Percentiles rank a stretch among this genome's conserved stretches.
Evolutionary conservation across 2,329 filamentous ascomycete genomes (phyloP).

Genomic region (Microdochium bolleyi): DNA sequence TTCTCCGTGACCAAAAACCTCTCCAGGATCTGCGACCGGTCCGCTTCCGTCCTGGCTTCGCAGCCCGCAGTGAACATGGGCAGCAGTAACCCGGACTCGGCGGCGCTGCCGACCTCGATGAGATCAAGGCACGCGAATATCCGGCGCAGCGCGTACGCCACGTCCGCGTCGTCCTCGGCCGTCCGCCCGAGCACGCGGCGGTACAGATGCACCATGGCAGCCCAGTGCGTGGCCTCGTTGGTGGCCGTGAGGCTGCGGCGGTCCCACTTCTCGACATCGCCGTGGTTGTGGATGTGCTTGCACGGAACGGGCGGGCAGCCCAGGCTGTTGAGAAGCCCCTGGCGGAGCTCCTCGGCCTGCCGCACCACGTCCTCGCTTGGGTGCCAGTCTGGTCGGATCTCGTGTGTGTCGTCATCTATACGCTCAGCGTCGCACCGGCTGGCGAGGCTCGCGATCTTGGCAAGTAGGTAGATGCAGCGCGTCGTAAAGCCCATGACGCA

Average conservation of each 20-base stretch:
- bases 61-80: conserved; percentile 80
- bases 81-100: conserved; percentile 69
- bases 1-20: conserved; percentile 57
- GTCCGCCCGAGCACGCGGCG: conserved; percentile 62
- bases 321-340: conserved; percentile 52
- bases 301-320: conserved; percentile 30
- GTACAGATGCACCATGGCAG: conserved; percentile 67
- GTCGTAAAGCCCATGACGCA: conserved; percentile 76
- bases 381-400: conserved; percentile 46
- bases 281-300: conserved; percentile 36
- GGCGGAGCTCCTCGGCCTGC: conserved; percentile 51
- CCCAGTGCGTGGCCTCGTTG: conserved; percentile 74
- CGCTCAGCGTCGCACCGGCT: conserved; percentile 60
- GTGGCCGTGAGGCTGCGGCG: conserved; percentile 59
- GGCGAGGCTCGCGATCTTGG: conserved; percentile 64
- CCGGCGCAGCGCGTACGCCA: conserved; percentile 54
- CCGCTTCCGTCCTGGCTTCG: conserved; percentile 50
- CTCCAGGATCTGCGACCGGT: conserved; percentile 54
- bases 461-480: conserved; percentile 61
- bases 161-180: conserved; percentile 41
- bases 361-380: conserved; percentile 45
- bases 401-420: conserved; percentile 43
- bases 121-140: conserved; percentile 56
- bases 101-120: conserved; percentile 58
- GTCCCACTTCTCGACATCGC: conserved; percentile 49